A percentile compares a stretch with the other conserved stretches of the same genome.
These are phyloP conservation scores for Passalora sequoiae DNA, from an alignment of 2,329 filamentous ascomycete species.

Conservation along the genomic window DNA sequence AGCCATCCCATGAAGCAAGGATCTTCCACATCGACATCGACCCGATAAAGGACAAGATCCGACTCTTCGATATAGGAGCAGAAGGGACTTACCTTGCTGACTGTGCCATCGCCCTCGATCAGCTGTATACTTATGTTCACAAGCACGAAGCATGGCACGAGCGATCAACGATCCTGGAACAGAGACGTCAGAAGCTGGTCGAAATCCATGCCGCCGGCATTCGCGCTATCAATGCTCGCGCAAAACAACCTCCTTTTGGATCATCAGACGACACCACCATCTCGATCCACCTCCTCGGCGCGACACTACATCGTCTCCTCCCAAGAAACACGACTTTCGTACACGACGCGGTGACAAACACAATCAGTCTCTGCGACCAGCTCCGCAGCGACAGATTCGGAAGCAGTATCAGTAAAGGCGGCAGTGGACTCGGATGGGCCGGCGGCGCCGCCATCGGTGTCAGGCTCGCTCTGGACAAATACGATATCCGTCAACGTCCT, in stretches of 20 bases:
- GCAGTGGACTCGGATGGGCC: constrained; percentile 21
- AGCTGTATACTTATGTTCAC: constrained; percentile 44
- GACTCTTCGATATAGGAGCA: constrained; percentile 49
- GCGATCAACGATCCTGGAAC: background rate
- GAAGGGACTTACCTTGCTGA: constrained; percentile 46
- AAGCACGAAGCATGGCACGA: background rate
- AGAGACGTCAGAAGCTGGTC: background rate
- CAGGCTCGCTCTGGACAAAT: constrained; percentile 14
- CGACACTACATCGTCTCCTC: constrained; percentile 6
- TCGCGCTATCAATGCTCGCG: background rate
- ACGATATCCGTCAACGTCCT: constrained; percentile 9
- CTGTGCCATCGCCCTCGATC: constrained; percentile 53
- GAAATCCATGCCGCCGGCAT: background rate
- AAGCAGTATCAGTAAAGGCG: constrained; percentile 18
- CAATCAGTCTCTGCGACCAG: constrained; percentile 13
- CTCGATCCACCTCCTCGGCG: constrained; percentile 11
- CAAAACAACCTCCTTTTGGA: constrained; percentile 2
- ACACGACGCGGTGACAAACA: constrained; percentile 20
- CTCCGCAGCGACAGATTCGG: constrained; percentile 13
- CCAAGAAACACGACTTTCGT: constrained; percentile 15
- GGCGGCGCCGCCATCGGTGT: constrained; percentile 19
- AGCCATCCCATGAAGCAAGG: constrained; percentile 48
- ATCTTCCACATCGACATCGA: constrained; percentile 61
- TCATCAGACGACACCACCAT: constrained; percentile 11
- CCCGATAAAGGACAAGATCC: constrained; percentile 55